These are phyloP conservation scores for Bassia scoparia DNA, from an alignment of 148 eudicot species.

Conservation along the genomic window DNA sequence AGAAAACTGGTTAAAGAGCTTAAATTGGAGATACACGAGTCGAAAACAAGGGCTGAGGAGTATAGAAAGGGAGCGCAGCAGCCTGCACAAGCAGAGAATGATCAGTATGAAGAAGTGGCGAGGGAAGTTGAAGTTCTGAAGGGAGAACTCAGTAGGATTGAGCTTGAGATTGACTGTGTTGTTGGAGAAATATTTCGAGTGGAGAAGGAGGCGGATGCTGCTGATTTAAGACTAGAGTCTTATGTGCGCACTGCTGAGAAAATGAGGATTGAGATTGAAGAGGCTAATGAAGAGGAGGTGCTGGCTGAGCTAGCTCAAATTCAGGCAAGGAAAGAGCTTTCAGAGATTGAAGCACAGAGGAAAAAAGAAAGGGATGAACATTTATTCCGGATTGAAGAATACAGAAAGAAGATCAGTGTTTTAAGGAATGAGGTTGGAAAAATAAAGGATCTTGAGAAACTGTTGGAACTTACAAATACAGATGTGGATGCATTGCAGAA, in stretches of 20 bases:
- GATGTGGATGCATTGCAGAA: slow-evolving; percentile 49
- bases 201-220: slow-evolving; percentile 48
- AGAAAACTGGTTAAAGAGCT: slow-evolving; percentile 53
- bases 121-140: slow-evolving; percentile 53
- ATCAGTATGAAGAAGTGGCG: slow-evolving; percentile 38
- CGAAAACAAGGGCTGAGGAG: slow-evolving; percentile 37
- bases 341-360: slow-evolving; percentile 55
- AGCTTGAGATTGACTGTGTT: slow-evolving; percentile 53
- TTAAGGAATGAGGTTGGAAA: slow-evolving; percentile 41
- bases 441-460: slow-evolving; percentile 40
- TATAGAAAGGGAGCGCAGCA: slow-evolving; percentile 5
- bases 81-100: slow-evolving; percentile 17
- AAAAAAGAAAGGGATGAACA: slow-evolving; percentile 37
- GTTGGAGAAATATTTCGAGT: slow-evolving; percentile 54
- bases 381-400: slow-evolving; percentile 39
- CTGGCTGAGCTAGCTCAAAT: slow-evolving; percentile 78
- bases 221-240: slow-evolving; percentile 33
- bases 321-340: slow-evolving; percentile 72
- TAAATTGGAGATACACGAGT: slow-evolving; percentile 44
- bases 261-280: slow-evolving; percentile 58
- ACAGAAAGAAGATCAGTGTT: slow-evolving; percentile 35
- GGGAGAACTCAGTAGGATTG: slow-evolving; percentile 62
- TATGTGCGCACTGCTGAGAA: slow-evolving; percentile 33
- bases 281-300: slow-evolving; percentile 70
- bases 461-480: slow-evolving; percentile 39